Evolutionary conservation across 805 yeast genomes (phyloP).

Genomic region (Dipodascopsis tothii): DNA sequence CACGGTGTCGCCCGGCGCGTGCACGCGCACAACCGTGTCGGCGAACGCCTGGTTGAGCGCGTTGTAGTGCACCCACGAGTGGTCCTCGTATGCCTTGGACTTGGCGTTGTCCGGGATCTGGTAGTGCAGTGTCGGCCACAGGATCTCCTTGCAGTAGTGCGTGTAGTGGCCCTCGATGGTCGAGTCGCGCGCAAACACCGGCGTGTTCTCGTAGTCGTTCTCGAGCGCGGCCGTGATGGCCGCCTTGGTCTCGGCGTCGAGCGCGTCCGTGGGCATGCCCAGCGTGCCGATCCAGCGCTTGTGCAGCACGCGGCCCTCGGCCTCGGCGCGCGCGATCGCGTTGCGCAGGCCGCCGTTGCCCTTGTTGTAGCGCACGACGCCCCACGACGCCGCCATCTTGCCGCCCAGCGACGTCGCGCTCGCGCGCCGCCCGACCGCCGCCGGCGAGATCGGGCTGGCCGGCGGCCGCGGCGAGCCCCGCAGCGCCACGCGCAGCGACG

Average conservation of each 20-base stretch:
- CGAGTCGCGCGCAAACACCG: constrained; percentile 67
- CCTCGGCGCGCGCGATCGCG: constrained; percentile 59
- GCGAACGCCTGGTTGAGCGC: constrained; percentile 72
- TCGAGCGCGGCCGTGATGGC: constrained; percentile 41
- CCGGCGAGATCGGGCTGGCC: background rate
- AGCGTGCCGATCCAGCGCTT: constrained; percentile 81
- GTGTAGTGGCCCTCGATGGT: constrained; percentile 86
- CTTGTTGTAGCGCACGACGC: constrained; percentile 54
- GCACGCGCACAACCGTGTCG: constrained; percentile 57
- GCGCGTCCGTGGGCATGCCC: constrained; percentile 82
- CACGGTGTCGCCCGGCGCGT: constrained; percentile 63
- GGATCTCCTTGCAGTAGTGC: constrained; percentile 83
- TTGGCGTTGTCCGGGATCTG: constrained; percentile 94
- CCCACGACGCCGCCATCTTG: constrained; percentile 72
- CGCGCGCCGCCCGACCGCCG: no score
- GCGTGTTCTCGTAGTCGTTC: constrained; percentile 47
- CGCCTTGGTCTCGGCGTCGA: constrained; percentile 49
- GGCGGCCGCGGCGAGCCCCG: background rate
- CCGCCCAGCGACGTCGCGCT: no score
- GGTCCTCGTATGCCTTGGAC: constrained; percentile 89
- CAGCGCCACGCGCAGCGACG: constrained; percentile 12
- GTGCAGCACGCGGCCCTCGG: constrained; percentile 30
- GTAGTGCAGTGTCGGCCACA: constrained; percentile 93
- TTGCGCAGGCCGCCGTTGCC: constrained; percentile 88
- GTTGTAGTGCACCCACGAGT: constrained; percentile 83